Base-by-base conservation (phyloP, 441 rosid species). In the Euphorbia schlechtendalii region DNA sequence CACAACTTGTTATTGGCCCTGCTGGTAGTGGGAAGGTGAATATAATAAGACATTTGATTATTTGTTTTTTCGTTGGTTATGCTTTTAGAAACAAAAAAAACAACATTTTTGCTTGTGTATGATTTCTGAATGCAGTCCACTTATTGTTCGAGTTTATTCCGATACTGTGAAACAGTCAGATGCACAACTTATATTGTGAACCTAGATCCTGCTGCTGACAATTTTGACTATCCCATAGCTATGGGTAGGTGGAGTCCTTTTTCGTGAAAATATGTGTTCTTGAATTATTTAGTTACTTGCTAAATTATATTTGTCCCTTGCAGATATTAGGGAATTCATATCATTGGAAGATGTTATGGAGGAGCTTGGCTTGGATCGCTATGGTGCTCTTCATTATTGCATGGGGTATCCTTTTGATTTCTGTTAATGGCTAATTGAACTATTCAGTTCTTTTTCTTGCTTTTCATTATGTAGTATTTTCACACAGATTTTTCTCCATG, bases 281-380 rank as follows among this genome's bases (percentile, higher is more conserved):
- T 18, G 32, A 5, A 55, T 66, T 67, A 7, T 30, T 48, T 61
- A 24, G 62, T 67, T 65, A 65, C 24, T 28, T 25, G 49, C 20
- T 30, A 30, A 56, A 3, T 21, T n/a, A n/a, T n/a, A n/a, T 8
- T 62, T 69, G 21, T 65, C 21, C 41, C 22, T 52, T 77, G 79
- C 77, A 93, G 96, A 93, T 81, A 90, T 90, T 28, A 81, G 95
- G 70, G 96, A 85, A 68, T 90, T 88, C 69, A 68, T 93, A 72
- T 84, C 88, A 30, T 79, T 93, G 82, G 96, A 93, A 59, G 87
- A 86, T 77, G 96, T 90, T 9, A 93, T 93, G 99, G 93, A 90
- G n/a, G n/a, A n/a, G n/a, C n/a, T n/a, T n/a, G n/a, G n/a, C n/a
- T n/a, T n/a, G n/a, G n/a, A n/a, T n/a, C 99, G 93, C 15, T 87